Evolutionary conservation across 345 rosid species (phyloP), one percentile per base, ranked within the genome.

Genomic region (Erodium maritimum): DNA sequence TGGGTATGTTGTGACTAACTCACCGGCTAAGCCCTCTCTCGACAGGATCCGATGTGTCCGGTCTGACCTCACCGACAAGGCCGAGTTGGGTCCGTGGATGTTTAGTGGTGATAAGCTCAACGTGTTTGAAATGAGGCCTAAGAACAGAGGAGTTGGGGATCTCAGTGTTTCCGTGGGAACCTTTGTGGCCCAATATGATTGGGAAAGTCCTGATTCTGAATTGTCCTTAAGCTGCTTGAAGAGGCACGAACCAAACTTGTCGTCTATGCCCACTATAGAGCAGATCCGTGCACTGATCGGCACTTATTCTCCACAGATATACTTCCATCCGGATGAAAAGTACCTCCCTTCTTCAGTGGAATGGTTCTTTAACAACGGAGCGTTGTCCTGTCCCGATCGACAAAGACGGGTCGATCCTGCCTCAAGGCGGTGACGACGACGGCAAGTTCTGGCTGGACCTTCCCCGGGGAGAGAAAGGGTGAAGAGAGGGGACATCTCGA

Each of bases 291-390:
- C 62, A 54, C 1, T 57, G 19, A 37, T 68, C 42, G 50, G 52
- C 20, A 61, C 63, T 22, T 62, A 68, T 54, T 54, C 67, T 19
- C 67, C 71, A 17, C 23, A 46, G 42, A 48, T 62, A 5, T 68
- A 62, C 56, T 68, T 58, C 25, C 71, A 68, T 42, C 67, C 71
- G 4, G 20, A 57, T 19, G 67, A 68, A 54, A 25, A 53, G 4
- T 68, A 58, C 50, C 58, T 68, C 23, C 67, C 71, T 21, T 34
- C 55, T n/a, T 68, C 71, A 25, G 63, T 68, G 33, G 33, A 48
- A 5, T 62, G 63, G 67, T 68, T 51, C 19, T 68, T 68, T 55
- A 17, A 16, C 67, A 68, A 57, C 16, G 71, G 71, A 21, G 67
- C 63, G 17, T 54, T 52, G 17, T n/a, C 71, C 71, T 2, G 4